These are phyloP conservation scores for Diplodia intermedia DNA, from an alignment of 2,329 filamentous ascomycete species.

Conservation along the genomic window DNA sequence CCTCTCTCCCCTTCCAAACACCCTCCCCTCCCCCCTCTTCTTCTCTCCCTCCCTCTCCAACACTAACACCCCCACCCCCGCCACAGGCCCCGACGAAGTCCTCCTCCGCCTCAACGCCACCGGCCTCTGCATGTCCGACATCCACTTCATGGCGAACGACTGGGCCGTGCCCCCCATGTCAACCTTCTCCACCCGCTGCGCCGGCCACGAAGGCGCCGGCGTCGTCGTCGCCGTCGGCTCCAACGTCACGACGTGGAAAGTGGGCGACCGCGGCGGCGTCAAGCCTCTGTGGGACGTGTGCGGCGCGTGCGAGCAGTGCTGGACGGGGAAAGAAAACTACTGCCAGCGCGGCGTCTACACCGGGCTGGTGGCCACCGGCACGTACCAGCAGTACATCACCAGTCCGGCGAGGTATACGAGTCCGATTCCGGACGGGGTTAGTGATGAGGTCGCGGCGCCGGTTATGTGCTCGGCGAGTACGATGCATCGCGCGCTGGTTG, in stretches of 20 bases:
- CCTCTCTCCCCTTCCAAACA: not conserved
- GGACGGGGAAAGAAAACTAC: conserved; percentile 61
- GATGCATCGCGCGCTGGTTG: conserved; percentile 63
- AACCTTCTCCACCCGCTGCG: conserved; percentile 52
- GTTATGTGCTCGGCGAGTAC: conserved; percentile 56
- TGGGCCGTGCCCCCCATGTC: conserved; percentile 52
- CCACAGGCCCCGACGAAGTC: conserved; percentile 59
- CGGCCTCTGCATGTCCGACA: conserved; percentile 64
- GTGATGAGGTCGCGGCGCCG: conserved; percentile 46
- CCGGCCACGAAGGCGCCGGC: conserved; percentile 65
- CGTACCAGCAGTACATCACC: conserved; percentile 66
- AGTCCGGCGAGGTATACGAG: conserved; percentile 63
- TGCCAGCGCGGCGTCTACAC: conserved; percentile 56
- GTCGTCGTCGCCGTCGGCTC: conserved; percentile 63
- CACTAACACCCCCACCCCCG: not conserved
- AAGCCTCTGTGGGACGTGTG: conserved; percentile 62
- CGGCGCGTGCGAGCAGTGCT: conserved; percentile 59
- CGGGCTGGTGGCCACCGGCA: conserved; percentile 50
- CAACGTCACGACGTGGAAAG: conserved; percentile 57
- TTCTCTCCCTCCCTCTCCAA: not conserved
- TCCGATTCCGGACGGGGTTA: conserved; percentile 32
- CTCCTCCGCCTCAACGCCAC: conserved; percentile 65
- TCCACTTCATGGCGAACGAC: conserved; percentile 65
- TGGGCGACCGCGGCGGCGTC: conserved; percentile 62
- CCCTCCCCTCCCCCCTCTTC: not conserved